Conservation (phyloP, 768 basidiomycete genomes). For the Mycena metata region DNA sequence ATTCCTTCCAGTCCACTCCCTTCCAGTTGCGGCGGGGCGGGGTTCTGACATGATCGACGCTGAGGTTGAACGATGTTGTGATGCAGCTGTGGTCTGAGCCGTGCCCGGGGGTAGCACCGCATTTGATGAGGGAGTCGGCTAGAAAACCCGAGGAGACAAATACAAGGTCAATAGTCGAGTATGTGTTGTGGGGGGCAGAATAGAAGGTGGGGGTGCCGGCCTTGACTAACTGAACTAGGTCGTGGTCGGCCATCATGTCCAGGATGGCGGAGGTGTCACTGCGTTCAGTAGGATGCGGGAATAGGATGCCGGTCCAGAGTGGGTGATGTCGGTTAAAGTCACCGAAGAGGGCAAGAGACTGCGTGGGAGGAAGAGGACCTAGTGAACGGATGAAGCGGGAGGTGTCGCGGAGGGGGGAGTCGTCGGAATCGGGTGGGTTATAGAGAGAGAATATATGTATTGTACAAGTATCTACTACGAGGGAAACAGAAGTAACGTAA, state of each 20-base stretch:
- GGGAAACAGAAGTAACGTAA: constrained; percentile 7
- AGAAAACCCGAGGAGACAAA: constrained; percentile 11
- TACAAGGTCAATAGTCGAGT: constrained; percentile 31
- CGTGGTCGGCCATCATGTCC: not conserved
- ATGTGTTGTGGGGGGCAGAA: not conserved
- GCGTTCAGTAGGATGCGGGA: not conserved
- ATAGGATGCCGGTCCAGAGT: not conserved
- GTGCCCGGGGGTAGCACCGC: constrained; percentile 3
- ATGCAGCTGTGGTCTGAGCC: constrained; percentile 24
- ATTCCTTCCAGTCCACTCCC: constrained; percentile 16
- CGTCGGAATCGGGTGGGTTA: constrained; percentile 6
- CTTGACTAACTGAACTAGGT: not conserved
- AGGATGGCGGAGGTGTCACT: not conserved
- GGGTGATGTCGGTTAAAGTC: constrained; percentile 12
- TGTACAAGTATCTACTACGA: not conserved
- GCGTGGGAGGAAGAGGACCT: constrained; percentile 2
- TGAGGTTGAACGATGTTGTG: not conserved
- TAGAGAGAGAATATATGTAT: not conserved
- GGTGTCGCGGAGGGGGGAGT: not conserved
- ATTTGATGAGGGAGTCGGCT: constrained; percentile 14
- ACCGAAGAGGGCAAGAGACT: not conserved
- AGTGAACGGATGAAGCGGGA: not conserved
- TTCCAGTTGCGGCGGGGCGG: constrained; percentile 6
- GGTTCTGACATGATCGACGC: not conserved
- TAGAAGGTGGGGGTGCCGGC: constrained; percentile 1